A percentile compares a stretch with the other conserved stretches of the same genome.
phyloP scores from a whole-genome alignment of 495 filamentous ascomycete species.

The Glarea lozoyensis region DNA sequence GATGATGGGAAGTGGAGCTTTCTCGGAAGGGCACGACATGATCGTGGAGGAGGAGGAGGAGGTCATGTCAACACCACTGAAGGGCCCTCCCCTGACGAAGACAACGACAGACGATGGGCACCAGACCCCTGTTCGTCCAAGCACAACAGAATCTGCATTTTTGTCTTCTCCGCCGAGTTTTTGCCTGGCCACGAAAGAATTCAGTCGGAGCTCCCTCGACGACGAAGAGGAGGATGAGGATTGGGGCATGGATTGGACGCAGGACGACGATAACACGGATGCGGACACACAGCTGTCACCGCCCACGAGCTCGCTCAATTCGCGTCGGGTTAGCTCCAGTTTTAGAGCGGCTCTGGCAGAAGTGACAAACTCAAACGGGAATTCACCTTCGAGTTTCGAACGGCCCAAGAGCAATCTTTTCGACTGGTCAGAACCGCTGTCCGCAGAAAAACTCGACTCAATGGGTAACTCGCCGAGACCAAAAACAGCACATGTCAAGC shows the following conservation, averaged over 20 bases:
- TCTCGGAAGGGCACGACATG: constrained; percentile 41
- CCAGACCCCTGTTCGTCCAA: constrained; percentile 15
- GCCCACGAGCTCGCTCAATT: constrained; percentile 32
- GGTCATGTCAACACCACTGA: constrained; percentile 48
- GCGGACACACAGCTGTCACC: constrained; percentile 49
- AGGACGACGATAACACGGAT: constrained; percentile 37
- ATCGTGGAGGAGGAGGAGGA: constrained; percentile 61
- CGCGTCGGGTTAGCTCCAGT: constrained; percentile 34
- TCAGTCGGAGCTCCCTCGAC: constrained; percentile 41
- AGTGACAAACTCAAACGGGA: constrained; percentile 32
- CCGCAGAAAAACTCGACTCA: constrained; percentile 42
- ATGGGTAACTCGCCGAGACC: constrained; percentile 58
- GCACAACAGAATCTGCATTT: constrained; percentile 8
- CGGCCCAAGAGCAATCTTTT: constrained; percentile 59
- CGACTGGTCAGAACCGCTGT: constrained; percentile 74
- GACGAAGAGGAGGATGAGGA: constrained; percentile 53
- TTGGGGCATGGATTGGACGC: constrained; percentile 45
- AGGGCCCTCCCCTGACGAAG: constrained; percentile 16
- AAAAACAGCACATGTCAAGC: constrained; percentile 86
- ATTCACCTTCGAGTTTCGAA: constrained; percentile 28
- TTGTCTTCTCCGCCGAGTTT: constrained; percentile 21
- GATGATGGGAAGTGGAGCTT: constrained; percentile 22
- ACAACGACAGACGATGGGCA: constrained; percentile 14
- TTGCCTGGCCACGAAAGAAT: constrained; percentile 25
- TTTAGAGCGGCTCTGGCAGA: constrained; percentile 31